A percentile compares a stretch with the other conserved stretches of the same genome.
Conservation (phyloP, 805 yeast genomes). For the Isabelozyma pseudorhagii region DNA sequence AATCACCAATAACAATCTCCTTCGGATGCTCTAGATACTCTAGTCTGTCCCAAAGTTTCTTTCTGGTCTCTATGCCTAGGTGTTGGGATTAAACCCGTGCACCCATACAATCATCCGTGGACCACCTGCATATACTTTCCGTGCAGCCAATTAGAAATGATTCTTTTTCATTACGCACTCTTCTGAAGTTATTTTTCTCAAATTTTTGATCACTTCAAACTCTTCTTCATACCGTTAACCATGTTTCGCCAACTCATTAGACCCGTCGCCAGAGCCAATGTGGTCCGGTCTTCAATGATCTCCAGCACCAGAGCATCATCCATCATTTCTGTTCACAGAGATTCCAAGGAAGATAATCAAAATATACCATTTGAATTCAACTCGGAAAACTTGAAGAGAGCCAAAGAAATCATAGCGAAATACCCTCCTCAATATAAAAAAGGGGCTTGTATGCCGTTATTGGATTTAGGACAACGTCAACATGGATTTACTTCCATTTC, state of each 20-base stretch:
- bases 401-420: conserved; percentile 70
- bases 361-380: conserved; percentile 70
- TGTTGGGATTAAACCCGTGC: not conserved
- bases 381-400: conserved; percentile 60
- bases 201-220: not conserved
- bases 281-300: conserved; percentile 3
- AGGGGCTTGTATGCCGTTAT: conserved; percentile 83
- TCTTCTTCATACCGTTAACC: conserved; percentile 1
- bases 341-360: conserved; percentile 64
- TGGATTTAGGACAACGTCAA: conserved; percentile 86
- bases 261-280: conserved; percentile 10
- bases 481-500: conserved; percentile 80
- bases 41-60: too few relatives aligned
- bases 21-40: too few relatives aligned
- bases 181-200: not conserved
- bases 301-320: conserved; percentile 30
- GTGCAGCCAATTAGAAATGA: not conserved
- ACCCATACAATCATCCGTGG: not conserved
- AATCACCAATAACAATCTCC: too few relatives aligned
- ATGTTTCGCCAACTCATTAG: conserved; percentile 18
- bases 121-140: not conserved
- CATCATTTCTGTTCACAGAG: conserved; percentile 65
- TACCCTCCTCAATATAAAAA: conserved; percentile 86
- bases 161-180: not conserved
- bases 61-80: too few relatives aligned